Base-by-base conservation (phyloP, 2,329 filamentous ascomycete species). In the Penicillium palitans region DNA sequence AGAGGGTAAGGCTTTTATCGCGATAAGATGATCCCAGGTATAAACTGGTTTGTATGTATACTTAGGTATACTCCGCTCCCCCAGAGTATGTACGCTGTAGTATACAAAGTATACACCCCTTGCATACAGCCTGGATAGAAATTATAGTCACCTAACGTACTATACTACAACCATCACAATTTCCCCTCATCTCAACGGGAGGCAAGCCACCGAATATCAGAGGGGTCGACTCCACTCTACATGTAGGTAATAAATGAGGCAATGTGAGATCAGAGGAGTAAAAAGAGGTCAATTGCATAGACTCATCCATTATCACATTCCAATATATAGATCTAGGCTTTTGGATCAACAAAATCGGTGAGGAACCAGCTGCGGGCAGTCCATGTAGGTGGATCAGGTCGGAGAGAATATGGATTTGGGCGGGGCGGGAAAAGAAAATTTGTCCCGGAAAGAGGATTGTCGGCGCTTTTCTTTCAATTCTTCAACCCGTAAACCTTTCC, bases 361-460 rank as follows among this genome's bases (percentile, higher is more conserved):
- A 63, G 55, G 62, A 62, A 64, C 61, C 63, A 42, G 5, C 21
- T 42, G 40, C 40, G 21, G 40, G 42, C 24, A 63, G 40, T 53
- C 21, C 29, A 33, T 44, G 42, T 42, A 25, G 59, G 66, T 68
- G 65, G 65, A 67, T 62, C 62, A 46, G 39, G 51, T 55, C 59
- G 59, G 58, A 66, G 57, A 57, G 54, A 56, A 56, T 56, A 55
- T 60, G 56, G 61, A 61, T 53, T 53, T 24, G 44, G 44, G 66
- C 66, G 66, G 66, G 66, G 66, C 66, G 65, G 60, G 56, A 66
- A 61, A 65, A 65, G 62, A 67, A 67, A 68, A 63, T 68, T 68
- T 66, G 61, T 60, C 61, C 64, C 57, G 63, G 54, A 65, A 65
- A 65, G 52, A 25, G 47, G 60, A 68, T 66, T 60, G 24, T 54